phyloP scores from a whole-genome alignment of 2,329 filamentous ascomycete species.

The Myriosclerotinia duriaeana region DNA sequence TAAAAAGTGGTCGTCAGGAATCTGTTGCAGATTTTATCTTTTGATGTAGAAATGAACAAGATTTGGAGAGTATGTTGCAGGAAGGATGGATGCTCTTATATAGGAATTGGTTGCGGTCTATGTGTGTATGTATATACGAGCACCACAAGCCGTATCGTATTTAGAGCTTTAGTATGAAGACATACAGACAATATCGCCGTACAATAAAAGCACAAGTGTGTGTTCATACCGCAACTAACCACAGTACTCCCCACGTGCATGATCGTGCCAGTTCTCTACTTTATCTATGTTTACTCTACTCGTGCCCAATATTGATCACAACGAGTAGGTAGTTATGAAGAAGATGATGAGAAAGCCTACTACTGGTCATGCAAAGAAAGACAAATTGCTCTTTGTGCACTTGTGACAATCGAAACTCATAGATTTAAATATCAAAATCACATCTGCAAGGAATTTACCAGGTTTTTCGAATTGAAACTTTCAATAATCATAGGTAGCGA shows the following conservation, averaged over 20 bases:
- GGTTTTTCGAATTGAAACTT: too few relatives aligned
- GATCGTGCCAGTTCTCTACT: background rate
- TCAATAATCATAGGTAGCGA: background rate
- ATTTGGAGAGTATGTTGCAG: background rate
- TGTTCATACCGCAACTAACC: background rate
- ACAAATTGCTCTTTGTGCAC: background rate
- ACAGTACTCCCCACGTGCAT: background rate
- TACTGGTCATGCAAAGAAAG: background rate
- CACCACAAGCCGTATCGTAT: background rate
- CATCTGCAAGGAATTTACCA: background rate
- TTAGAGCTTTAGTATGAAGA: background rate
- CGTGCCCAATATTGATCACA: background rate
- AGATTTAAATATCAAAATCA: background rate
- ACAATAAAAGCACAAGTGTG: background rate
- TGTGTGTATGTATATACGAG: background rate
- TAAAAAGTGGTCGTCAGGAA: conserved; percentile 3
- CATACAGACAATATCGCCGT: background rate
- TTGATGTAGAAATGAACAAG: background rate
- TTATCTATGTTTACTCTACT: background rate
- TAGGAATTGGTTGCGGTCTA: background rate
- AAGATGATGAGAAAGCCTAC: too few relatives aligned
- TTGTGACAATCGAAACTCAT: background rate
- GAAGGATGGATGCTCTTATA: background rate
- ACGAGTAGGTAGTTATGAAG: background rate
- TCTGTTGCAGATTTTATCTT: background rate